phyloP scores from a whole-genome alignment of 2,329 filamentous ascomycete species.

The Sclerotinia borealis region DNA sequence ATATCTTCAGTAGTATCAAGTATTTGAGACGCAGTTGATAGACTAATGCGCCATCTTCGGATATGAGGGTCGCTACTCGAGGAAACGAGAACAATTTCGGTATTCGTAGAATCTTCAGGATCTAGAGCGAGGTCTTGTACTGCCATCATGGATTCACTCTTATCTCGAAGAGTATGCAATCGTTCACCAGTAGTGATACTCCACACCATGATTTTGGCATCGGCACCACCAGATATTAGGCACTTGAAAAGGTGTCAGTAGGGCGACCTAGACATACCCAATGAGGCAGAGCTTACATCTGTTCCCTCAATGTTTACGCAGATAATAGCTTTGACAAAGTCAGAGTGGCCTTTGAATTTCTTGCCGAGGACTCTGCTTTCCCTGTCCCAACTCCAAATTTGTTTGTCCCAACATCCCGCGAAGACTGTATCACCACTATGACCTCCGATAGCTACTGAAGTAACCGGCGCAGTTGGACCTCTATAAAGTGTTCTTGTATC shows the following conservation, averaged over 20 bases:
- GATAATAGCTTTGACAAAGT: constrained; percentile 84
- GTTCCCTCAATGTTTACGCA: constrained; percentile 54
- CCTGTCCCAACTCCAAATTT: constrained; percentile 78
- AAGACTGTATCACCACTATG: constrained; percentile 57
- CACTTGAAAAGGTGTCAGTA: constrained; percentile 21
- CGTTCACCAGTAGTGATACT: constrained; percentile 61
- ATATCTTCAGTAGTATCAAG: constrained; percentile 35
- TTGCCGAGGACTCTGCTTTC: constrained; percentile 47
- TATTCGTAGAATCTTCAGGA: constrained; percentile 47
- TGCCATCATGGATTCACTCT: constrained; percentile 63
- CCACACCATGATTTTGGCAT: constrained; percentile 81
- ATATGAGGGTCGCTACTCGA: constrained; percentile 78
- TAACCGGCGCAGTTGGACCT: constrained; percentile 74
- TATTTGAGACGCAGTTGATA: constrained; percentile 49
- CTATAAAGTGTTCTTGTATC: constrained; percentile 50
- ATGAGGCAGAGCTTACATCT: constrained; percentile 36
- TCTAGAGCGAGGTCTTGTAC: constrained; percentile 77
- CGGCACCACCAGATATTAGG: constrained; percentile 70
- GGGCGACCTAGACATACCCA: neutral
- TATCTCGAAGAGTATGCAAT: constrained; percentile 73
- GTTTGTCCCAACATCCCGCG: constrained; percentile 92
- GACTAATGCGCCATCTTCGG: constrained; percentile 64
- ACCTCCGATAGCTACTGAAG: constrained; percentile 64
- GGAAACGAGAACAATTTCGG: constrained; percentile 60
- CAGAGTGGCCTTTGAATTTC: constrained; percentile 69